Conservation (phyloP, 169 alveolate species). For the Plasmodium knowlesi region DNA sequence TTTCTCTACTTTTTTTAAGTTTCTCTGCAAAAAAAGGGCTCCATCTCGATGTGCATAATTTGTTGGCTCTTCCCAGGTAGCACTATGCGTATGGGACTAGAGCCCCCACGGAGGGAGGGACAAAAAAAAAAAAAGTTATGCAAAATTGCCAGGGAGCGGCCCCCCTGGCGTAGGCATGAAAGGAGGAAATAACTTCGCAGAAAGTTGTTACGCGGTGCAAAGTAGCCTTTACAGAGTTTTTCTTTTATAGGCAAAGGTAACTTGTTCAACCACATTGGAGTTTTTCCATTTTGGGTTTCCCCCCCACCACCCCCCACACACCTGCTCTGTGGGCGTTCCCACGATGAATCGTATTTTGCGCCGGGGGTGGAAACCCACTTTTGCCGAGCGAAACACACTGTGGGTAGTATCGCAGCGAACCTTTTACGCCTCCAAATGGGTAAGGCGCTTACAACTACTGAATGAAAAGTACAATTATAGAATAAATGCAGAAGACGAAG, state of each 20-base stretch:
- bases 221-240: neutral
- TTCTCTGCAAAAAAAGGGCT: neutral
- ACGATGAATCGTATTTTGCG: neutral
- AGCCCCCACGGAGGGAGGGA: neutral
- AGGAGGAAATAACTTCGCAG: neutral
- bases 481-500: conserved; percentile 33
- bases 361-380: neutral
- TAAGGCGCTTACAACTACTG: conserved; percentile 61
- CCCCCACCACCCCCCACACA: too few relatives aligned
- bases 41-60: neutral
- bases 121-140: neutral
- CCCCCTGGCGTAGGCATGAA: neutral
- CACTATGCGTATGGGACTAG: neutral
- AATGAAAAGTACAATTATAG: conserved; percentile 71
- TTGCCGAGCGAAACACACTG: neutral
- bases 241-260: neutral
- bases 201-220: neutral
- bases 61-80: neutral
- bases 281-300: neutral
- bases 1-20: neutral
- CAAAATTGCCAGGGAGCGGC: neutral
- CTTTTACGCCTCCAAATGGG: conserved; percentile 74
- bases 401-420: neutral
- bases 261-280: neutral
- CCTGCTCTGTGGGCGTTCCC: neutral